Base-by-base conservation (phyloP, 768 basidiomycete species). In the Floccularia luteovirens region DNA sequence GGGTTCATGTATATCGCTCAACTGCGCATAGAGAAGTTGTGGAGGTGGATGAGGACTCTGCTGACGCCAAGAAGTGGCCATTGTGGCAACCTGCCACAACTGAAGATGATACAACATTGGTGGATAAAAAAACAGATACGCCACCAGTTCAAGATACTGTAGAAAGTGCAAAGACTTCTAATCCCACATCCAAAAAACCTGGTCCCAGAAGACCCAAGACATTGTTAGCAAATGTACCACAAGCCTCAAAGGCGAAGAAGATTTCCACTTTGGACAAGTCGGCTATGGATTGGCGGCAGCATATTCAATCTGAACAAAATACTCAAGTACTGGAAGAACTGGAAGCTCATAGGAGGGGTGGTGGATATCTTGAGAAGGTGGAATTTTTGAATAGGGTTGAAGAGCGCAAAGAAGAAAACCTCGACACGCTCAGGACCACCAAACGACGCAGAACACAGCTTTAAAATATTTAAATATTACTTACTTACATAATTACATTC, bases 201-300 rank as follows among this genome's bases (percentile, higher is more conserved):
- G 80, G 82, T 0, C 79, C 83, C 10, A 78, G 83, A 14, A 87
- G 79, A 51, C 62, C 83, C 1, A 81, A 78, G 52, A 68, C 67
- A 0, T 58, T 64, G 2, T 66, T 89, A 5, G 67, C 73, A 1
- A 59, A 72, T 11, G 56, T 82, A 23, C 82, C 82, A 0, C 62
- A 63, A 10, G 46, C 64, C 5, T 44, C 66, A 1, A 87, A 81
- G 51, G 65, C 78, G 1, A 87, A 83, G 56, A 90, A 85, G 59
- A 67, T 92, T 5, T 79, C 83, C 17, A 90, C 87, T 19, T 67
- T 92, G 11, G 87, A 90, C 46, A 91, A 90, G 56, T 88, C 85
- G 0, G 77, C 82, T 10, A 77, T 92, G 74, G 90, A 92, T 54
- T 92, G 90, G 90, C 69, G 70, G 21, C 59, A 75, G 0, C 87